Evolutionary conservation across 2,329 filamentous ascomycete species (phyloP).

Genomic region (Teratosphaeria epicoccoides): DNA sequence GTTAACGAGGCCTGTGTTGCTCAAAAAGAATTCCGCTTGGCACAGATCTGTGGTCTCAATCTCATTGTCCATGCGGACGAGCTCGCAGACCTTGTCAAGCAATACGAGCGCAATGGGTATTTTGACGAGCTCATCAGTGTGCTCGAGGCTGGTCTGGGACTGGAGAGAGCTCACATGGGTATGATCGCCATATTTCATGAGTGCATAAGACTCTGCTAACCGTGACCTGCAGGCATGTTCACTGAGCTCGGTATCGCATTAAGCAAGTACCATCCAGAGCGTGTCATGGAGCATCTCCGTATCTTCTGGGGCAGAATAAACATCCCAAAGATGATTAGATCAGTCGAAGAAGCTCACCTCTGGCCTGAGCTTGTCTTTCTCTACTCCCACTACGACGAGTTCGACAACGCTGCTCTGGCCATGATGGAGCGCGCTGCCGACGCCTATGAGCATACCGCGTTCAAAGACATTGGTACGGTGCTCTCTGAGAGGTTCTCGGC

Average conservation of each 20-base stretch:
- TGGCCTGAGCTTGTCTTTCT: conserved; percentile 98
- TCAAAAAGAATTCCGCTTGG: conserved; percentile 98
- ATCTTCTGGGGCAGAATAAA: conserved; percentile 97
- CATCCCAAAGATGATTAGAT: conserved; percentile 90
- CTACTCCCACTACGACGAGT: conserved; percentile 94
- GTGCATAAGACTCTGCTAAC: conserved; percentile 3
- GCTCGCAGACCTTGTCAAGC: conserved; percentile 80
- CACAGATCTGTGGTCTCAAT: conserved; percentile 97
- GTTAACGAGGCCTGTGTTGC: conserved; percentile 91
- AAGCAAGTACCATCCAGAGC: conserved; percentile 88
- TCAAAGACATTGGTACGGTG: conserved; percentile 66
- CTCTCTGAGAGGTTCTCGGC: not conserved
- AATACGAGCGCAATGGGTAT: conserved; percentile 94
- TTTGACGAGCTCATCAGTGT: conserved; percentile 95
- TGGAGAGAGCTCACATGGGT: conserved; percentile 48
- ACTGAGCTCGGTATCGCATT: conserved; percentile 85
- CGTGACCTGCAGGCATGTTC: conserved; percentile 60
- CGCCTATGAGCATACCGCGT: conserved; percentile 98
- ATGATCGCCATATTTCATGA: not conserved
- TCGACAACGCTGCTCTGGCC: conserved; percentile 88
- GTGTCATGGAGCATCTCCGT: conserved; percentile 96
- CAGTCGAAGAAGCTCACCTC: conserved; percentile 85
- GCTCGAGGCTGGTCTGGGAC: conserved; percentile 85
- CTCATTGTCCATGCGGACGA: conserved; percentile 96
- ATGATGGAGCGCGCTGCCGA: conserved; percentile 98